These are phyloP conservation scores for Camellia sinensis DNA, from an alignment of 148 eudicot species.

Conservation along the genomic window DNA sequence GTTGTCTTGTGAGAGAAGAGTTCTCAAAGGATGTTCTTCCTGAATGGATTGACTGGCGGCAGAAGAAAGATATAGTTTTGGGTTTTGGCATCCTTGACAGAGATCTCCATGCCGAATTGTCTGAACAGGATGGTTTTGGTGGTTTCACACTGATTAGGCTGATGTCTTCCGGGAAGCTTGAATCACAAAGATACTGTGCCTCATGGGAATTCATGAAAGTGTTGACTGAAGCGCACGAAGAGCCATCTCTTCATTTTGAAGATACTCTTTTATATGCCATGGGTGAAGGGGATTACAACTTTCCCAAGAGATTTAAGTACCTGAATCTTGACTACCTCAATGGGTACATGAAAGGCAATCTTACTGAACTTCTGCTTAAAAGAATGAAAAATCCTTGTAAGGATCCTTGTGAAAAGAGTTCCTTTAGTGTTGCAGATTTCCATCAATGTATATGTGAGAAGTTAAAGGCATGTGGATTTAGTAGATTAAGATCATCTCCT, in stretches of 20 bases:
- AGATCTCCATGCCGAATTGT: slow-evolving; percentile 38
- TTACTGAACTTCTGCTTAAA: slow-evolving; percentile 30
- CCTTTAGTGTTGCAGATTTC: slow-evolving; percentile 24
- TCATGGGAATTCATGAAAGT: slow-evolving; percentile 33
- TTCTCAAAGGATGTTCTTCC: slow-evolving; percentile 56
- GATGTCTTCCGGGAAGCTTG: slow-evolving; percentile 78
- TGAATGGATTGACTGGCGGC: slow-evolving; percentile 83
- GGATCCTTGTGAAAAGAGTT: slow-evolving; percentile 13
- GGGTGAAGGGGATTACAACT: slow-evolving; percentile 40
- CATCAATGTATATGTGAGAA: slow-evolving; percentile 45
- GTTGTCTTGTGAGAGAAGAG: slow-evolving; percentile 61
- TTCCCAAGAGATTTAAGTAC: slow-evolving; percentile 37
- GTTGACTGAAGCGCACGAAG: slow-evolving; percentile 30
- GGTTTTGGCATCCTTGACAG: slow-evolving; percentile 68
- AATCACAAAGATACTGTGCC: slow-evolving; percentile 58
- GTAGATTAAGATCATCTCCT: slow-evolving; percentile 27
- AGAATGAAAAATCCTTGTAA: slow-evolving; percentile 24
- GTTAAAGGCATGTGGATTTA: slow-evolving; percentile 37
- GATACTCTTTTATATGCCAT: slow-evolving; percentile 40
- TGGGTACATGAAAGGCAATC: slow-evolving; percentile 40
- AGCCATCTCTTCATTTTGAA: slow-evolving; percentile 25
- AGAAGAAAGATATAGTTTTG: slow-evolving; percentile 58
- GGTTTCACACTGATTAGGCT: slow-evolving; percentile 66
- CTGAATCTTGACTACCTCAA: slow-evolving; percentile 51
- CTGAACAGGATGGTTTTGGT: slow-evolving; percentile 39